Percentiles rank a stretch among this genome's conserved stretches.
Conservation (phyloP, 108 stramenopile species). For the Nannochloropsis salina region DNA sequence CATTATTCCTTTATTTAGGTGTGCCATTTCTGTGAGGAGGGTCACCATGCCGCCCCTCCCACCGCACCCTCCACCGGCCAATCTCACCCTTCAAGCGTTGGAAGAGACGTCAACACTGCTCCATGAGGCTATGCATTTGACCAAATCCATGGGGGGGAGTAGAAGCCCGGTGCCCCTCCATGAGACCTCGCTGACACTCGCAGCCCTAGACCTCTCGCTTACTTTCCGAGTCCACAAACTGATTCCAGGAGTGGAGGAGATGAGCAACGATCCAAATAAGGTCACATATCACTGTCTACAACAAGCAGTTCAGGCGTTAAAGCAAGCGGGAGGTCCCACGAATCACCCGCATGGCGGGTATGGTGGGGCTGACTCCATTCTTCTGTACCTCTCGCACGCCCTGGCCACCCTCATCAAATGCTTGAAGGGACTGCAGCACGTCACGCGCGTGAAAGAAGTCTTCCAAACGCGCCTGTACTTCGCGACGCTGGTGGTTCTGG, state of each 20-base stretch:
- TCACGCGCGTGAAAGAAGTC: background rate
- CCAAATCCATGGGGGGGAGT: background rate
- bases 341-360: constrained; percentile 4
- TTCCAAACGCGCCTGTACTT: background rate
- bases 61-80: background rate
- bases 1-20: too few relatives aligned
- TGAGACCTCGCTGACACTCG: background rate
- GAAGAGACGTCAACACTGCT: constrained; percentile 7
- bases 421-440: background rate
- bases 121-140: constrained; percentile 9
- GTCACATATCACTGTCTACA: constrained; percentile 6
- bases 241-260: constrained; percentile 13
- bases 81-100: background rate
- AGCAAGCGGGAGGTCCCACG: background rate
- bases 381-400: background rate
- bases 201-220: background rate
- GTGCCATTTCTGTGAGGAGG: too few relatives aligned
- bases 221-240: background rate
- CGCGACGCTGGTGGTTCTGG: background rate
- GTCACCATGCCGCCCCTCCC: background rate
- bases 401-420: constrained; percentile 17
- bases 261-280: background rate
- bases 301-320: background rate
- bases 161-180: background rate
- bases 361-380: background rate